Conservation (phyloP, 768 basidiomycete species). For the Termitomyces bulborhizus region DNA sequence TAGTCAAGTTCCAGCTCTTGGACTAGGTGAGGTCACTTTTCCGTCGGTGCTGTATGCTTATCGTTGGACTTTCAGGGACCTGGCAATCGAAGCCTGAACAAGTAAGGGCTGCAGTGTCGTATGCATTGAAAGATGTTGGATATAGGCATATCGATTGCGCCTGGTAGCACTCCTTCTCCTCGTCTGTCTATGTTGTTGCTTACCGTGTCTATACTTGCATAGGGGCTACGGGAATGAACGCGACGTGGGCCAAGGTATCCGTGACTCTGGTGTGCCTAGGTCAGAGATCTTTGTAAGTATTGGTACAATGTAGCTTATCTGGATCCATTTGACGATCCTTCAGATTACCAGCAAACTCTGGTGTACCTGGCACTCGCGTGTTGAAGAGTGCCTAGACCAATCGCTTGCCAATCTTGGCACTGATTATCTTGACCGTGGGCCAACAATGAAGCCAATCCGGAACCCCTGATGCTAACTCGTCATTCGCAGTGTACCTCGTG, state of each 20-base stretch:
- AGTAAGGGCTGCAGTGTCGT: slow-evolving; percentile 63
- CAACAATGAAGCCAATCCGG: slow-evolving; percentile 1
- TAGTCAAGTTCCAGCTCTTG: slow-evolving; percentile 46
- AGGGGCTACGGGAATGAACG: slow-evolving; percentile 73
- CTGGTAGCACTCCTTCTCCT: slow-evolving; percentile 19
- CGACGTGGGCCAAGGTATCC: slow-evolving; percentile 79
- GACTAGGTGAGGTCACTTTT: slow-evolving; percentile 38
- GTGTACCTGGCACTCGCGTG: slow-evolving; percentile 62
- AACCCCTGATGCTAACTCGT: slow-evolving; percentile 6
- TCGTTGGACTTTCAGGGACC: slow-evolving; percentile 43
- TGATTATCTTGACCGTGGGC: slow-evolving; percentile 74
- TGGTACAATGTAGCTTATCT: background rate
- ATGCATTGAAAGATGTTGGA: slow-evolving; percentile 66
- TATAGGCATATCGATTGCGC: slow-evolving; percentile 79
- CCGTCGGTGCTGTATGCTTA: background rate
- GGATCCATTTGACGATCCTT: background rate
- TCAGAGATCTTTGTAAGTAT: slow-evolving; percentile 48
- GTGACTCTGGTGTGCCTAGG: slow-evolving; percentile 68
- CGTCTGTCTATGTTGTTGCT: too few relatives aligned
- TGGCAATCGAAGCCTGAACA: slow-evolving; percentile 77
- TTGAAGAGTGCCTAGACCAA: slow-evolving; percentile 69
- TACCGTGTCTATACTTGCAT: slow-evolving; percentile 6
- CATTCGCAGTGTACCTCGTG: slow-evolving; percentile 49
- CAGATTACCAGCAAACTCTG: slow-evolving; percentile 72
- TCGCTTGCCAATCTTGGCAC: slow-evolving; percentile 74